These are phyloP conservation scores for Xerocomus brunneocitrinus DNA, from an alignment of 768 basidiomycete genomes.

Conservation along the genomic window DNA sequence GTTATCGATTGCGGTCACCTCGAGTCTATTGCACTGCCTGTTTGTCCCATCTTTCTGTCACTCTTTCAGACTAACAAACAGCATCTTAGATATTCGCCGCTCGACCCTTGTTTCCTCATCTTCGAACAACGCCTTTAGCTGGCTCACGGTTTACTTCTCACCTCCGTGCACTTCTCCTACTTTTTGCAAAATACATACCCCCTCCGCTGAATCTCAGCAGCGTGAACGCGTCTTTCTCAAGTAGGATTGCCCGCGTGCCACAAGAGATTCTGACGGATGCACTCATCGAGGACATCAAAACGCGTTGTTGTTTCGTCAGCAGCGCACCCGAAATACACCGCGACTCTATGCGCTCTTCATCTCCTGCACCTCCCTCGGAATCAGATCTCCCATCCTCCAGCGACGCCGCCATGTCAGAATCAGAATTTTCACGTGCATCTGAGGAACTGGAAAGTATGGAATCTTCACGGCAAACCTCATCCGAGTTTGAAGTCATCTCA, in stretches of 20 bases:
- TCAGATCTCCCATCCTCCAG: slow-evolving; percentile 43
- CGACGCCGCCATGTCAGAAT: slow-evolving; percentile 62
- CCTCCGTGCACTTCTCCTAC: slow-evolving; percentile 72
- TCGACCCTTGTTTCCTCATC: slow-evolving; percentile 77
- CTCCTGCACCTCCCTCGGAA: slow-evolving; percentile 32
- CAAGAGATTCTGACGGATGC: slow-evolving; percentile 73
- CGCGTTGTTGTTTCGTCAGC: slow-evolving; percentile 85
- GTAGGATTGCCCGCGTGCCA: slow-evolving; percentile 65
- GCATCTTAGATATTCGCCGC: slow-evolving; percentile 78
- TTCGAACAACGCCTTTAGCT: slow-evolving; percentile 83
- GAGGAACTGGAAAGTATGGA: slow-evolving; percentile 44
- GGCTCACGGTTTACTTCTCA: slow-evolving; percentile 79
- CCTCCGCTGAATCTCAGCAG: slow-evolving; percentile 69
- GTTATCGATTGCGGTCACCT: slow-evolving; percentile 92
- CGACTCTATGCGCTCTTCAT: slow-evolving; percentile 31
- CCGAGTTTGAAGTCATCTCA: slow-evolving; percentile 53
- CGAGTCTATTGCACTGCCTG: slow-evolving; percentile 85
- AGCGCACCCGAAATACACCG: slow-evolving; percentile 42
- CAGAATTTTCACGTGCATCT: slow-evolving; percentile 55
- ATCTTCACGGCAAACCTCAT: slow-evolving; percentile 47
- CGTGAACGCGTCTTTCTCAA: slow-evolving; percentile 57
- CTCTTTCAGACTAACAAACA: slow-evolving; percentile 1
- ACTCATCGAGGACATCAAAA: slow-evolving; percentile 88
- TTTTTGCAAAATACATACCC: slow-evolving; percentile 82
- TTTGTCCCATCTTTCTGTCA: slow-evolving; percentile 35